Base-by-base conservation (phyloP, 495 filamentous ascomycete species). In the Penicillium pulvis region DNA sequence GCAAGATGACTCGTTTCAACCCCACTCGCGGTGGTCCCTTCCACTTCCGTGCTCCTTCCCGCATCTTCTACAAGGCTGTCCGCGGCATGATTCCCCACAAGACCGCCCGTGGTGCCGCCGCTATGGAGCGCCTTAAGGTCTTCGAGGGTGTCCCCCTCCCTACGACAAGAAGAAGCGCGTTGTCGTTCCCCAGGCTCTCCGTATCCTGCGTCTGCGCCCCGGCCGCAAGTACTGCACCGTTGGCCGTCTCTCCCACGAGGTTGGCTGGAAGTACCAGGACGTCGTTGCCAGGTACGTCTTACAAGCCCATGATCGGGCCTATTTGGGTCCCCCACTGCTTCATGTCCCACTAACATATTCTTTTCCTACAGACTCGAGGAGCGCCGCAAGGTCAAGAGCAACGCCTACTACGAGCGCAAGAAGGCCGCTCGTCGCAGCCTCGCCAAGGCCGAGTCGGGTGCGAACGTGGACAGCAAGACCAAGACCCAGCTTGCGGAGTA, bases 51-150 rank as follows among this genome's bases (percentile, higher is more conserved):
- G 90, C 92, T 71, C 94, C 94, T 51, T 94, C 93, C 66, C 88
- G 95, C 76, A 97, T 98, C 81, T 93, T 98, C 89, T 98, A 97
- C 89, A 96, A 97, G 87, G 92, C 94, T 74, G 91, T 98, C 81
- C 95, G 94, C 74, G 94, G 94, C 77, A 98, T 98, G 94, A 93
- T 98, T 64, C 95, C 94, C 72, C 94, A 98, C 90, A 98, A 98
- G 87, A 98, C 94, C 66, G 83, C 93, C 75, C 94, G 94, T 75
- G 94, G 94, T 75, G 89, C 93, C 72, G 92, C 93, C 63, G 94
- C 94, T 61, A 78, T 98, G 77, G 92, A 97, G 85, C 88, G 94
- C 77, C 90, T 98, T 58, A 98, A 98, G 90, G 91, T 95, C 74
- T 98, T 97, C 82, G 94, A 98, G 90, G 94, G 94, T 84, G 86